phyloP scores from a whole-genome alignment of 2,329 filamentous ascomycete species.

The Trichoderma atrobrunneum region DNA sequence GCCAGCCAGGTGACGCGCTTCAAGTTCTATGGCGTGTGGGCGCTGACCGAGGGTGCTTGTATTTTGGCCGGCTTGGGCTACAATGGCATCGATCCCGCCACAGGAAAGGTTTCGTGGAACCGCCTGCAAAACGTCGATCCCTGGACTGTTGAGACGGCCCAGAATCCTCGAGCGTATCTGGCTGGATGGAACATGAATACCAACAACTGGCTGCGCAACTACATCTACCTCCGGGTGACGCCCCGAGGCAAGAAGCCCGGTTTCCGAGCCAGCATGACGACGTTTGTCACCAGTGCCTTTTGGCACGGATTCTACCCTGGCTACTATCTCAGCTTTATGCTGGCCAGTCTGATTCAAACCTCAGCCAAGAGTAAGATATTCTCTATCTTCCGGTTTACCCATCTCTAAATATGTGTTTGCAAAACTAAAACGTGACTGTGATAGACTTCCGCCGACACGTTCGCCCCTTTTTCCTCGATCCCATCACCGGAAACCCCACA shows the following conservation, averaged over 20 bases:
- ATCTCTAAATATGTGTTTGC: not conserved
- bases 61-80: slow-evolving; percentile 92
- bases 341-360: slow-evolving; percentile 89
- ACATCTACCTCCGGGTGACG: slow-evolving; percentile 91
- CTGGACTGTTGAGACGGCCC: slow-evolving; percentile 79
- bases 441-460: slow-evolving; percentile 84
- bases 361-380: slow-evolving; percentile 73
- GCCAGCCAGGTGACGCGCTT: slow-evolving; percentile 76
- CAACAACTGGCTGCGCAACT: slow-evolving; percentile 94
- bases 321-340: slow-evolving; percentile 87
- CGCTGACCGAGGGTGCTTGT: slow-evolving; percentile 86
- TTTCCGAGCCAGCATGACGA: slow-evolving; percentile 89
- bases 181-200: slow-evolving; percentile 99
- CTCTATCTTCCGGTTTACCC: no score
- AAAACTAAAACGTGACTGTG: not conserved
- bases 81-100: slow-evolving; percentile 83
- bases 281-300: slow-evolving; percentile 89
- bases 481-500: slow-evolving; percentile 66
- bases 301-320: slow-evolving; percentile 99
- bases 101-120: slow-evolving; percentile 83
- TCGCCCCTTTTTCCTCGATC: slow-evolving; percentile 87
- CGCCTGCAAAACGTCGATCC: slow-evolving; percentile 87
- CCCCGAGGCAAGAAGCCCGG: slow-evolving; percentile 94
- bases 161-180: slow-evolving; percentile 90
- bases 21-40: slow-evolving; percentile 98